Conservation (phyloP, 768 basidiomycete genomes). For the Scleroderma citrinum region DNA sequence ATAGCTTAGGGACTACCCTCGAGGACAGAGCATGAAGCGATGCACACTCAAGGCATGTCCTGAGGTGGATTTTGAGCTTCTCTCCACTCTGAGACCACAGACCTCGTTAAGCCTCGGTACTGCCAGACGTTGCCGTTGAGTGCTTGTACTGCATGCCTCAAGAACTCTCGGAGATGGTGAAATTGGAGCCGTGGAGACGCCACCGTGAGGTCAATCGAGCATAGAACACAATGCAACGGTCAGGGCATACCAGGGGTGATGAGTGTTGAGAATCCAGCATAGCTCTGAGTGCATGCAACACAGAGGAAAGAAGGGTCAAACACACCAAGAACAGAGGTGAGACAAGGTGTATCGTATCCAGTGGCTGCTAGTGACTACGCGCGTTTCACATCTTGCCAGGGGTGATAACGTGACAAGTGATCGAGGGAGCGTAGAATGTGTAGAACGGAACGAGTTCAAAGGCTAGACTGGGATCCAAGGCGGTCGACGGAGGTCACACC, state of each 20-base stretch:
- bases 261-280: slow-evolving; percentile 4
- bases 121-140: slow-evolving; percentile 8
- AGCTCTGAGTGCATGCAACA: not conserved
- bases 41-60: slow-evolving; percentile 18
- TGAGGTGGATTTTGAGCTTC: slow-evolving; percentile 22
- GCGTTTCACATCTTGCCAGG: slow-evolving; percentile 24
- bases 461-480: not conserved
- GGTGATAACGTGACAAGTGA: slow-evolving; percentile 13
- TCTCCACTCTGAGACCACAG: slow-evolving; percentile 24
- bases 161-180: slow-evolving; percentile 19
- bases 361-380: slow-evolving; percentile 21
- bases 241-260: slow-evolving; percentile 10
- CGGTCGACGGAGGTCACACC: not conserved
- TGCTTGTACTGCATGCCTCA: not conserved
- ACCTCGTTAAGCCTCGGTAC: slow-evolving; percentile 19
- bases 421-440: not conserved
- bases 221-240: slow-evolving; percentile 4
- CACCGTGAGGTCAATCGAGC: not conserved
- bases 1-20: not conserved
- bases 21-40: slow-evolving; percentile 4
- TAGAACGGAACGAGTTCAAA: not conserved
- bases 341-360: slow-evolving; percentile 11
- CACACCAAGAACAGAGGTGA: not conserved
- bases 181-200: not conserved
- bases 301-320: not conserved